Base-by-base conservation (phyloP, 257 asterid species). In the Solanum etuberosum region DNA sequence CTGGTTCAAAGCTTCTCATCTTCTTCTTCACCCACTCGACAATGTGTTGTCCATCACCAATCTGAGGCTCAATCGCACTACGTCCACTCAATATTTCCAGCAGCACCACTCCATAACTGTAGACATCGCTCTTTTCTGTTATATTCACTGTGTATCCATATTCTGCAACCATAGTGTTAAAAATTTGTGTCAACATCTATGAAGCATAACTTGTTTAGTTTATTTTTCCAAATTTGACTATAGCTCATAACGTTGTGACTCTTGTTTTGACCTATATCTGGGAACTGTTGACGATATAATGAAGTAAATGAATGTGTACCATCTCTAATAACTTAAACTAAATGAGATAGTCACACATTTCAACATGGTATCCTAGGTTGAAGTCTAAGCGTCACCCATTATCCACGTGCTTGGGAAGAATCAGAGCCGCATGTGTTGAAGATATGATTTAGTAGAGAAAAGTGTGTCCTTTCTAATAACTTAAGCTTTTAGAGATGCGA, bases 1-100 rank as follows among this genome's bases (percentile, higher is more conserved):
- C 98, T 40, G 99, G 99, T 86, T 96, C 99, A 67, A 87, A 96
- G 95, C 99, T 95, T 88, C 97, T 98, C 98, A 96, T 96, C 90
- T 95, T 96, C 95, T 92, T 95, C 95, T 91, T 94, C 77, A 95
- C 98, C 99, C 99, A 95, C 88, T 96, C 99, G 48, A 96, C 98
- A 1, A 96, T 94, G 91, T 96, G 99, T 46, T 92, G 92, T 8
- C 98, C 98, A 48, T 96, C 97, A 7, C 96, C 99, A 25, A 92
- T 89, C 83, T 95, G 98, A 35, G 97, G 90, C 42, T 94, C 98
- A 5, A 96, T 93, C 0, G 98, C 98, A 4, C 98, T 94, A 2
- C 98, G 92, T 2, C 98, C 98, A 4, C 98, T 96, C 27, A 96
- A 74, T 81, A 96, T 94, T 93, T 95, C 98, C 3, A 96, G 94